Evolutionary conservation across 352 stramenopile species (phyloP).

Genomic region (Globisporangium paddicum): DNA sequence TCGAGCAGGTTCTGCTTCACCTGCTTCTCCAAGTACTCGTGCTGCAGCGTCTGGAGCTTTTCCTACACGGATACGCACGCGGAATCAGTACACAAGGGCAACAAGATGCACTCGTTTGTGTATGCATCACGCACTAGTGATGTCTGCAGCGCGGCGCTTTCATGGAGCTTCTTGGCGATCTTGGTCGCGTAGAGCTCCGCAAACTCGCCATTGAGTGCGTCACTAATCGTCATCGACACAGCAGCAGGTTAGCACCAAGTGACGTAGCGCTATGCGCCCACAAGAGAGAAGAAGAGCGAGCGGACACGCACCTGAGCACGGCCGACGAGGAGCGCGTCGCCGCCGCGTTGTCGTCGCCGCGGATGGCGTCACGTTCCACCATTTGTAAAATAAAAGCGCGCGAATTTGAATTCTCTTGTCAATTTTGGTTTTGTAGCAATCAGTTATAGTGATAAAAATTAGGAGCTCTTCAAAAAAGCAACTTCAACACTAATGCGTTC

Average conservation of each 20-base stretch:
- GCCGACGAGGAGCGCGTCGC: neutral
- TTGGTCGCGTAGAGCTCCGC: slow-evolving; percentile 41
- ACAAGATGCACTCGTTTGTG: too few relatives aligned
- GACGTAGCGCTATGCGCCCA: too few relatives aligned
- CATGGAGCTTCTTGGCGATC: slow-evolving; percentile 20
- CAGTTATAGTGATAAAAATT: neutral
- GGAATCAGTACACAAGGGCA: too few relatives aligned
- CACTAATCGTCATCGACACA: neutral
- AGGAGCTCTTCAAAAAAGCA: too few relatives aligned
- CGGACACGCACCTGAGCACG: neutral
- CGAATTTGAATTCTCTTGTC: neutral
- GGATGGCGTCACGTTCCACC: neutral
- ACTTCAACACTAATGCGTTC: neutral
- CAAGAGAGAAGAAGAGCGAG: neutral
- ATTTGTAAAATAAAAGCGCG: neutral
- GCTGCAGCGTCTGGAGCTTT: slow-evolving; percentile 37
- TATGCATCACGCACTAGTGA: slow-evolving; percentile 17
- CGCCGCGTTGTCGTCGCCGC: neutral
- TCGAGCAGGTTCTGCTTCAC: slow-evolving; percentile 70
- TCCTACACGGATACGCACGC: slow-evolving; percentile 17
- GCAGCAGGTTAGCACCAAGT: neutral
- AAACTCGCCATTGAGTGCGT: slow-evolving; percentile 25
- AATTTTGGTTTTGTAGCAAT: neutral
- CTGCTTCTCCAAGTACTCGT: slow-evolving; percentile 56
- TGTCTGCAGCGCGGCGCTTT: slow-evolving; percentile 22